These are phyloP conservation scores for Nakaseomyces nivariensis DNA, from an alignment of 1,139 yeast genomes.

Conservation along the genomic window DNA sequence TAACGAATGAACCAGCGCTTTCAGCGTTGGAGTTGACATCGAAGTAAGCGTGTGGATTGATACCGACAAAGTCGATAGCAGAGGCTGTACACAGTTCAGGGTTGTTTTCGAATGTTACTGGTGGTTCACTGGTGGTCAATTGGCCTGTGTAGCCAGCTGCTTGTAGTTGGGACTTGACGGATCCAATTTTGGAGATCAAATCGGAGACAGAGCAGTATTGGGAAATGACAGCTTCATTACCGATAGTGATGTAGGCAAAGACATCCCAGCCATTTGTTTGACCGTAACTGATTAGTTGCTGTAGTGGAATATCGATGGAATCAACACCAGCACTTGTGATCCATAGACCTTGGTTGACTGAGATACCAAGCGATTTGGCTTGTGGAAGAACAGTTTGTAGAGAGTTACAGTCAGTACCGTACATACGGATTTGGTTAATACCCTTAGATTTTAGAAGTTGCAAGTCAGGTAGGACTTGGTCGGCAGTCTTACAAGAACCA, in stretches of 20 bases:
- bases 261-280: constrained; percentile 55
- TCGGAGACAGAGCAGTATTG: constrained; percentile 50
- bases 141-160: constrained; percentile 67
- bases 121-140: constrained; percentile 82
- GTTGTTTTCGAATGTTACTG: constrained; percentile 50
- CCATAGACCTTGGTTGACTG: constrained; percentile 84
- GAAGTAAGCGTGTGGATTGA: constrained; percentile 83
- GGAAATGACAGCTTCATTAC: constrained; percentile 74
- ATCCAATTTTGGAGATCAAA: constrained; percentile 49
- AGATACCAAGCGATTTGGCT: constrained; percentile 49
- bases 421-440: constrained; percentile 56
- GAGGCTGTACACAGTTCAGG: constrained; percentile 61
- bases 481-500: constrained; percentile 53
- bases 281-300: constrained; percentile 41
- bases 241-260: constrained; percentile 66
- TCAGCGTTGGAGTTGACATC: constrained; percentile 50
- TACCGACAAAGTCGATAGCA: constrained; percentile 68
- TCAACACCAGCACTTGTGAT: constrained; percentile 54
- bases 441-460: constrained; percentile 48
- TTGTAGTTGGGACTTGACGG: constrained; percentile 48
- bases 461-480: constrained; percentile 50
- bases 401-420: constrained; percentile 79
- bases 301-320: constrained; percentile 54
- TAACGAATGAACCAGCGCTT: constrained; percentile 64
- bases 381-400: constrained; percentile 56